Conservation (phyloP, 192 early-diverging fungal species). For the Mortierella alpina region DNA sequence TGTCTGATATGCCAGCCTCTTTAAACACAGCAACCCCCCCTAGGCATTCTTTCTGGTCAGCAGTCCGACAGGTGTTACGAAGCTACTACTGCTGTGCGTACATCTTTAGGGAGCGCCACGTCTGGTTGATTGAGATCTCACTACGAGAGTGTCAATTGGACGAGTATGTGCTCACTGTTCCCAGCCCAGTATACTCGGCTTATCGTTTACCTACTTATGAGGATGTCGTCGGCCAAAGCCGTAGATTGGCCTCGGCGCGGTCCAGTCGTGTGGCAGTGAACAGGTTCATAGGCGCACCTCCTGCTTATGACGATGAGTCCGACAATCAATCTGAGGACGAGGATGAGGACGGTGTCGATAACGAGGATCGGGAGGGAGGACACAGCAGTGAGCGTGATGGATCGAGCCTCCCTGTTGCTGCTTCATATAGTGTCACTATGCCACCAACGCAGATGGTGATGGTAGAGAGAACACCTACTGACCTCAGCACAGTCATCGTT, state of each 20-base stretch:
- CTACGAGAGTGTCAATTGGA: constrained; percentile 39
- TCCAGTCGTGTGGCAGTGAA: constrained; percentile 18
- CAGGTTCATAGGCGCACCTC: constrained; percentile 15
- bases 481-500: too few relatives aligned
- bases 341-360: neutral
- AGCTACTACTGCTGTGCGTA: neutral
- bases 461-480: neutral
- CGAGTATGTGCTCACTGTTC: constrained; percentile 35
- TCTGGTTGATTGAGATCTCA: constrained; percentile 49
- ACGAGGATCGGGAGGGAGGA: neutral
- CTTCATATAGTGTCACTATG: neutral
- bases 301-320: constrained; percentile 26
- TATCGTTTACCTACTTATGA: constrained; percentile 44
- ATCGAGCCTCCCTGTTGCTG: neutral
- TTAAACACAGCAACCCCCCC: neutral
- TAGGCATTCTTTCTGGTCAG: neutral
- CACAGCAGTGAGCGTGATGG: neutral
- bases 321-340: constrained; percentile 12
- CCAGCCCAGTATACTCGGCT: constrained; percentile 44
- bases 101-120: constrained; percentile 14
- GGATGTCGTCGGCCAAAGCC: neutral
- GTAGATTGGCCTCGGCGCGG: neutral
- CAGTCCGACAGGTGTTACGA: neutral
- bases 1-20: neutral
- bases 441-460: neutral